Percentiles rank a stretch among this genome's conserved stretches.
Conservation (phyloP, 768 basidiomycete species). For the Naganishia randhawae region DNA sequence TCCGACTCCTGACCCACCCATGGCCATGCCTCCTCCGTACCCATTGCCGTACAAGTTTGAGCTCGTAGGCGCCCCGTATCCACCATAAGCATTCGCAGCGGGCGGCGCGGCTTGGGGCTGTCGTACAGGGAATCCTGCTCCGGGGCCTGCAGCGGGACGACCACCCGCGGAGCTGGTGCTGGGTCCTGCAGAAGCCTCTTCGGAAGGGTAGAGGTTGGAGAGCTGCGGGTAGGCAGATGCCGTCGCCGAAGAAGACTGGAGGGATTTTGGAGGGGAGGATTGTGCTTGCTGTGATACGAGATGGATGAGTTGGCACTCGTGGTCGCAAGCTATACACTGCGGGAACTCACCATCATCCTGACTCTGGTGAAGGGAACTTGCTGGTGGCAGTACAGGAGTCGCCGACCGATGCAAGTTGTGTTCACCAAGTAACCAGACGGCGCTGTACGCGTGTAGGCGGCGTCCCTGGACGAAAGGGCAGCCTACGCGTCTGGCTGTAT, state of each 20-base stretch:
- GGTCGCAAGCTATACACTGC: neutral
- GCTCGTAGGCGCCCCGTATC: slow-evolving; percentile 14
- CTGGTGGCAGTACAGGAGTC: neutral
- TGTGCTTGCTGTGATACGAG: slow-evolving; percentile 8
- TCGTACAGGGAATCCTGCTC: slow-evolving; percentile 47
- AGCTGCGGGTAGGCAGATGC: slow-evolving; percentile 30
- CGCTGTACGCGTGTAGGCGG: neutral
- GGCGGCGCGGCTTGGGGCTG: slow-evolving; percentile 40
- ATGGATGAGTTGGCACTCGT: neutral
- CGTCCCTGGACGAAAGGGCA: neutral
- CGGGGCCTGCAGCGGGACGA: slow-evolving; percentile 40
- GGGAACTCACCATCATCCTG: neutral
- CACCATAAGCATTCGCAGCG: slow-evolving; percentile 31
- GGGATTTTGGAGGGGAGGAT: slow-evolving; percentile 16
- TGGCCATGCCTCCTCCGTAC: slow-evolving; percentile 27
- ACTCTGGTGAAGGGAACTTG: neutral
- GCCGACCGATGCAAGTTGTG: neutral
- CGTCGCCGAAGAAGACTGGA: slow-evolving; percentile 10
- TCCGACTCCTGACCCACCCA: slow-evolving; percentile 40
- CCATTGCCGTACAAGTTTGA: slow-evolving; percentile 21
- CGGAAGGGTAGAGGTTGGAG: slow-evolving; percentile 31
- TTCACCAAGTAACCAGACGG: neutral
- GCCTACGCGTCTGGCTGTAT: neutral
- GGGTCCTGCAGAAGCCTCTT: slow-evolving; percentile 14
- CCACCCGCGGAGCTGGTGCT: slow-evolving; percentile 14